Percentiles rank a stretch among this genome's conserved stretches.
Conservation (phyloP, 2,329 filamentous ascomycete genomes). For the Aspergillus nomiae region DNA sequence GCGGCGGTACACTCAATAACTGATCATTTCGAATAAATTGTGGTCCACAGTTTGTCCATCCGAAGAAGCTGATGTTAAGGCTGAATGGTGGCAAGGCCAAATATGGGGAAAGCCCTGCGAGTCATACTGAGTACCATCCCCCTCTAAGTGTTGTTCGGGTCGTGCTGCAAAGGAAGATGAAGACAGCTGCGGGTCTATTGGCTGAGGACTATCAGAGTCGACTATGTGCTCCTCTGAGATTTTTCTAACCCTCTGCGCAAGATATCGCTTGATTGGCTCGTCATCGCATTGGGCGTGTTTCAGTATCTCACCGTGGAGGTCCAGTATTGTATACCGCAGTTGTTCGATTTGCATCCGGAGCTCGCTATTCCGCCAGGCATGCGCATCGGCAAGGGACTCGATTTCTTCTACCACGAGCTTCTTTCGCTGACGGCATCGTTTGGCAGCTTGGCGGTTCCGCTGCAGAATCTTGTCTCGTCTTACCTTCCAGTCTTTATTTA, state of each 20-base stretch:
- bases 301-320: background rate
- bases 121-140: background rate
- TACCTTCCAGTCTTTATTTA: background rate
- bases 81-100: background rate
- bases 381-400: background rate
- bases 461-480: background rate
- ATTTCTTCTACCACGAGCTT: background rate
- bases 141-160: too few relatives aligned
- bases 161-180: background rate
- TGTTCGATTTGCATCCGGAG: background rate
- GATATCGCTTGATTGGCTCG: background rate
- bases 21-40: background rate
- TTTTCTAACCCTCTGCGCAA: background rate
- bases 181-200: background rate
- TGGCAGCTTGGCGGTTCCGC: background rate
- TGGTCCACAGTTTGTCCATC: background rate
- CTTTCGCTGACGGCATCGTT: background rate
- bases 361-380: background rate
- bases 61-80: background rate
- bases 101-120: background rate
- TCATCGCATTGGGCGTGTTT: background rate
- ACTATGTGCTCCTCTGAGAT: background rate
- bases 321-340: background rate
- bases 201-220: background rate
- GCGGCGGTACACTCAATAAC: background rate